Evolutionary conservation across 1,284 basidiomycete species (phyloP), one percentile per base, ranked within the genome.

Genomic region (Ganoderma resinaceum): DNA sequence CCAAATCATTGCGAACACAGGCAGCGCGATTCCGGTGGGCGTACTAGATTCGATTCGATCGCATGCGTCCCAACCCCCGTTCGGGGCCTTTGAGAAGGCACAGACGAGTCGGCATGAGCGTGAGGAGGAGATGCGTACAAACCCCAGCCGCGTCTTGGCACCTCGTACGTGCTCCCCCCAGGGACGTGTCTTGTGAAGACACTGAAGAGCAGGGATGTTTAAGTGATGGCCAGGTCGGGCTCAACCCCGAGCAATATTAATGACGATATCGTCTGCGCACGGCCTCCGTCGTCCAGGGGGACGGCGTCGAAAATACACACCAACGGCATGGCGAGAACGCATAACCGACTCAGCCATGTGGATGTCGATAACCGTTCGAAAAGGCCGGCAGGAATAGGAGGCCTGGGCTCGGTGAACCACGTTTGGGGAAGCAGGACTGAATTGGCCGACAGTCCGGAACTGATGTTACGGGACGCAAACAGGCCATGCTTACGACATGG

Each of bases 61-160:
- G 26, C 18, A 53, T 12, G 23, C 23, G 40, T 37, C 57, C 60
- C 33, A 64, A 72, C 67, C 69, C 67, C 64, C 64, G 67, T 72
- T 70, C 71, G 71, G 71, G 60, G 66, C 61, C 61, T 67, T 70
- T 72, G 65, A 61, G 69, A 70, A 70, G 63, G 40, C 12, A 12
- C 20, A 58, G 63, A 62, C 46, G 52, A 58, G 61, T 23, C 52
- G 52, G 29, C 3, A 55, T 29, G 52, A 11, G 46, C 46, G 46
- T 49, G 35, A 20, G 46, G 61, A 11, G 37, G 8, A 18, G 35
- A 23, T 2, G 38, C 18, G 58, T 60, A 38, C n/a, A 40, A 38
- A 18, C 40, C 58, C 20, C 58, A 29, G 42, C n/a, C 23, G 61
- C 33, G 61, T 26, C 46, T 63, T 61, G 63, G 70, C 66, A 69